These are phyloP conservation scores for Arthroderma sp. DNA, from an alignment of 2,329 filamentous ascomycete genomes.

Conservation along the genomic window DNA sequence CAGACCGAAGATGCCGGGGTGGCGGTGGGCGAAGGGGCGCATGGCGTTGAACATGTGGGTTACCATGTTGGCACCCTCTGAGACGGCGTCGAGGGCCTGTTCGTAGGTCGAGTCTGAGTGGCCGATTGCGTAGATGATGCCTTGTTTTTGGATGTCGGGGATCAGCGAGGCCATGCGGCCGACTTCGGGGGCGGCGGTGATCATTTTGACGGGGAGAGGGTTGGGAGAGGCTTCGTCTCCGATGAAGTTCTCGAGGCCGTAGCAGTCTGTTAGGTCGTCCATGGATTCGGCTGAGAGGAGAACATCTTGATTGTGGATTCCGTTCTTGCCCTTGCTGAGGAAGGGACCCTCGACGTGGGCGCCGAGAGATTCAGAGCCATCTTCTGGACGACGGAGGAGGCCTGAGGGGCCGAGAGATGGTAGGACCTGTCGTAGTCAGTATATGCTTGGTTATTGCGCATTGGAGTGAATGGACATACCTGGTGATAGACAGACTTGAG, in stretches of 20 bases:
- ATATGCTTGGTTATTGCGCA: neutral
- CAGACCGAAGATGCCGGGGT: constrained; percentile 80
- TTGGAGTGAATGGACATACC: constrained; percentile 28
- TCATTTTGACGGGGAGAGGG: constrained; percentile 48
- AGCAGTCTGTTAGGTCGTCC: constrained; percentile 38
- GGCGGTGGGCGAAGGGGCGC: constrained; percentile 77
- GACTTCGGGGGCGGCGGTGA: constrained; percentile 75
- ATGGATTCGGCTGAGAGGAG: constrained; percentile 52
- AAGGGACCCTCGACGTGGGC: constrained; percentile 90
- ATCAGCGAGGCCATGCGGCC: constrained; percentile 59
- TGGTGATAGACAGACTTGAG: constrained; percentile 72
- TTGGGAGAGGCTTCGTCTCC: constrained; percentile 5
- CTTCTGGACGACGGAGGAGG: constrained; percentile 40
- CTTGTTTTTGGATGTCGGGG: constrained; percentile 47
- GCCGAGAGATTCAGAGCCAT: constrained; percentile 75
- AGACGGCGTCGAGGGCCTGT: constrained; percentile 57
- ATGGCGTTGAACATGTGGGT: constrained; percentile 93
- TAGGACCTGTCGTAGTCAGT: constrained; percentile 36
- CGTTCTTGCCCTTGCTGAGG: constrained; percentile 68
- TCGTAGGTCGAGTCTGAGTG: constrained; percentile 83
- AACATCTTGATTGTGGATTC: constrained; percentile 66
- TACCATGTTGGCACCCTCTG: constrained; percentile 72
- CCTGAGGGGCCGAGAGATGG: constrained; percentile 66
- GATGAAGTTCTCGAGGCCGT: constrained; percentile 56
- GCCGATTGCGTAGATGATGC: constrained; percentile 67